Conservation (phyloP, 2,329 filamentous ascomycete genomes). For the Colletotrichum shisoi region DNA sequence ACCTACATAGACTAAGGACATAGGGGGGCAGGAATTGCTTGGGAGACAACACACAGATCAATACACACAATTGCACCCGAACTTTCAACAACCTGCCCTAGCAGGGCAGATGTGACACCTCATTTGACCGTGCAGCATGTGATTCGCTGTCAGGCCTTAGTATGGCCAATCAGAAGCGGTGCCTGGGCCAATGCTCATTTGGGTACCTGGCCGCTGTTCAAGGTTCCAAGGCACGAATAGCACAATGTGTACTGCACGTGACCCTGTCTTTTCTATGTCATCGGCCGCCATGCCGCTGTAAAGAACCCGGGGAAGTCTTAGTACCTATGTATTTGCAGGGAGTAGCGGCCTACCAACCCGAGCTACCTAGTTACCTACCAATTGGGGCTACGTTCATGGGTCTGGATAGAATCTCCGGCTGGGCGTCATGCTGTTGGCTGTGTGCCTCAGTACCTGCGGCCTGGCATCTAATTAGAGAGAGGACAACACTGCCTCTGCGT, state of each 20-base stretch:
- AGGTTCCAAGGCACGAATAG: conserved; percentile 26
- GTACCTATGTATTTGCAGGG: background rate
- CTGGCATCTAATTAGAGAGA: background rate
- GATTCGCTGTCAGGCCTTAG: conserved; percentile 32
- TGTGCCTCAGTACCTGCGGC: background rate
- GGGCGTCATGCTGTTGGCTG: background rate
- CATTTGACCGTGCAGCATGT: conserved; percentile 40
- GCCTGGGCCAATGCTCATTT: conserved; percentile 36
- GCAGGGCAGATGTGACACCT: no score
- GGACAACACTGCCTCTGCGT: conserved; percentile 1
- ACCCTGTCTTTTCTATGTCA: conserved; percentile 8
- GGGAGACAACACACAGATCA: no score
- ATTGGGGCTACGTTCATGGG: background rate
- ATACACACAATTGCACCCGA: no score
- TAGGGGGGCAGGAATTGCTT: no score
- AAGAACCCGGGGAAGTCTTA: background rate
- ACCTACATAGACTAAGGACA: no score
- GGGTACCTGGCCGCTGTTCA: conserved; percentile 24
- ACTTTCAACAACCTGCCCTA: no score
- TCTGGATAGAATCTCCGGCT: conserved; percentile 3
- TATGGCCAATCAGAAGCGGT: conserved; percentile 24
- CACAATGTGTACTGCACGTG: conserved; percentile 6
- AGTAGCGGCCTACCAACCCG: background rate
- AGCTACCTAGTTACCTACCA: background rate
- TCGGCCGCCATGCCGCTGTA: background rate